Base-by-base conservation (phyloP, 164 flowering plant genomes). In the Liriodendron chinense region DNA sequence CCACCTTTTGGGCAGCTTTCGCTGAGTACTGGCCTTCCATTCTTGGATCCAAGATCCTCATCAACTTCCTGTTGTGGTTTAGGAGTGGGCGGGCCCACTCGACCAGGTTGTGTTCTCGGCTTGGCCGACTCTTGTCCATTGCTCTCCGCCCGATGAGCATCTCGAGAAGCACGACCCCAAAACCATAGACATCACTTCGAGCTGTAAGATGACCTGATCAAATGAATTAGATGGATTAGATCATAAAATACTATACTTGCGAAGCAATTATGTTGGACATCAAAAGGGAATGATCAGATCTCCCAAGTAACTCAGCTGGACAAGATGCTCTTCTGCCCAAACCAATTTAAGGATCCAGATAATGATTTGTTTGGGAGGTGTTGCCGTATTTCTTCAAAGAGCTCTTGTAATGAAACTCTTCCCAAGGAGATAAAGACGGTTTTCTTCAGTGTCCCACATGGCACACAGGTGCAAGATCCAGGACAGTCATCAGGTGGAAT, bases 121-220 rank as follows among this genome's bases (percentile, higher is more conserved):
- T 89, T 12, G 98, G 94, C 76, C 96, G 84, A 83, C 90, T 88
- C 85, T 90, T 93, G 83, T 95, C 98, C 89, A 93, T 77, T 47
- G 96, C 97, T 81, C 87, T 89, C 77, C 93, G 83, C 70, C 98
- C 98, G 14, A 92, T 86, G 23, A 95, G 95, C 90, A 93, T 82
- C 89, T 95, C 99, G 62, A 93, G 97, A 48, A 95, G 88, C 77
- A 95, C 98, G 1, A 95, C 99, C 66, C 99, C 99, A 81, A 87
- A 95, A 16, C 98, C 98, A 79, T 95, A 95, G 56, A 93, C 93
- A 83, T 95, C 99, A 68, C 99, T 92, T 72, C 97, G 77, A 48
- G 97, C 92, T 0, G 99, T 95, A 76, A 95, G 84, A 83, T 93
- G 98, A 26, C 98, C 99, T 95, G 88, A 5, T 16, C 61, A 70